Evolutionary conservation across 768 basidiomycete genomes (phyloP).

Genomic region (Mycena filopes): DNA sequence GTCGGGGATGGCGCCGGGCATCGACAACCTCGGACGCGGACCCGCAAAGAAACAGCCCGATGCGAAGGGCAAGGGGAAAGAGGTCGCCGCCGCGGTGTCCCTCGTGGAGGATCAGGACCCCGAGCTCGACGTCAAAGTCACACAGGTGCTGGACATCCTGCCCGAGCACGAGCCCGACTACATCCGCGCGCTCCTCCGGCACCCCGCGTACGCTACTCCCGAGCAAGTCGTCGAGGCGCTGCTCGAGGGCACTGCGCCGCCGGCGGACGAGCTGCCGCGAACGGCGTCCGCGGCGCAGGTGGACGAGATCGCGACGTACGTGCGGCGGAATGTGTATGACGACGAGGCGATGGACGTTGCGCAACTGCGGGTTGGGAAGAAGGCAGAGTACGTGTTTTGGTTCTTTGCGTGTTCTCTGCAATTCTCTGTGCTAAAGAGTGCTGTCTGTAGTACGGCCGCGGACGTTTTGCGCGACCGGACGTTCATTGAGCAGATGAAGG

Average conservation of each 20-base stretch:
- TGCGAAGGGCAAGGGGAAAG: slow-evolving; percentile 58
- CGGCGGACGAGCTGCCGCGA: slow-evolving; percentile 41
- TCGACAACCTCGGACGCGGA: slow-evolving; percentile 48
- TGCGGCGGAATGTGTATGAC: slow-evolving; percentile 81
- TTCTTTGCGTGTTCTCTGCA: background rate
- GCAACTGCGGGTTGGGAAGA: slow-evolving; percentile 72
- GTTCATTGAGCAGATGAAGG: slow-evolving; percentile 81
- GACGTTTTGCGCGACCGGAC: slow-evolving; percentile 62
- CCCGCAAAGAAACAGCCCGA: slow-evolving; percentile 14
- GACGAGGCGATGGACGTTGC: slow-evolving; percentile 74
- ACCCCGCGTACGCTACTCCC: slow-evolving; percentile 61
- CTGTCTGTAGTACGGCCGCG: slow-evolving; percentile 43
- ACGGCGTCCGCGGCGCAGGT: slow-evolving; percentile 34
- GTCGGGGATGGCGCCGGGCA: slow-evolving; percentile 57
- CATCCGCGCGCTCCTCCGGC: slow-evolving; percentile 65
- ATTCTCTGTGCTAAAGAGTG: slow-evolving; percentile 13
- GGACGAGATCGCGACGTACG: slow-evolving; percentile 38
- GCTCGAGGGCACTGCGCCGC: slow-evolving; percentile 77
- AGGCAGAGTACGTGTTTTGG: slow-evolving; percentile 54
- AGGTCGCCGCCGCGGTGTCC: slow-evolving; percentile 36
- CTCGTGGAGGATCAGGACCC: slow-evolving; percentile 52
- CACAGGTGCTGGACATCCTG: slow-evolving; percentile 81
- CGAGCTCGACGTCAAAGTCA: slow-evolving; percentile 66
- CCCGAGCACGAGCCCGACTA: slow-evolving; percentile 69
- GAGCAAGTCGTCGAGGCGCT: slow-evolving; percentile 77